Evolutionary conservation across 2,329 filamentous ascomycete genomes (phyloP).

Genomic region (Hypoxylon sp.): DNA sequence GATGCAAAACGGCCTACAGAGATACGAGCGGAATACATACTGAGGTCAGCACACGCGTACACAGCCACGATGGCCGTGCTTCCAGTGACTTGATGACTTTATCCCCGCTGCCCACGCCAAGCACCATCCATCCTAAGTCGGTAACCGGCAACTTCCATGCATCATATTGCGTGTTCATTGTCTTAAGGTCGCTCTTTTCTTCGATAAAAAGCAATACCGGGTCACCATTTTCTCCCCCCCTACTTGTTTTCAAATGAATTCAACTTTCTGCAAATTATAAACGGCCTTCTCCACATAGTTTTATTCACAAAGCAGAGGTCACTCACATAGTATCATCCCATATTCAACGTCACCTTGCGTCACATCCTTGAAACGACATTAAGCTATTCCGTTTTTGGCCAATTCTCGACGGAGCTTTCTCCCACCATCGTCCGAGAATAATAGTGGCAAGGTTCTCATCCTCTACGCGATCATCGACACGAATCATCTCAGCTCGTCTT

Average conservation of each 20-base stretch:
- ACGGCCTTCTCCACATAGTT: slow-evolving; percentile 3
- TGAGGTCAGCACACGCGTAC: slow-evolving; percentile 12
- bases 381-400: slow-evolving; percentile 33
- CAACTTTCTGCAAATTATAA: slow-evolving; percentile 9
- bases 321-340: slow-evolving; percentile 13
- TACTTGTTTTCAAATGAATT: slow-evolving; percentile 9
- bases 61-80: slow-evolving; percentile 36
- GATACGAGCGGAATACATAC: neutral
- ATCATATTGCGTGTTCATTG: slow-evolving; percentile 40
- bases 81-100: slow-evolving; percentile 8
- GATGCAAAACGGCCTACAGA: neutral
- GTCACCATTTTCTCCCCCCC: slow-evolving; percentile 11
- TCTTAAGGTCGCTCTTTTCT: slow-evolving; percentile 9
- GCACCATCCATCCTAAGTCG: slow-evolving; percentile 30
- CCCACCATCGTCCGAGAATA: slow-evolving; percentile 5
- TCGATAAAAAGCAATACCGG: slow-evolving; percentile 29
- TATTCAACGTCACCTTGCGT: slow-evolving; percentile 37
- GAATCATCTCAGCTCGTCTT: slow-evolving; percentile 10
- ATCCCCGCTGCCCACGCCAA: slow-evolving; percentile 30
- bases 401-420: slow-evolving; percentile 18
- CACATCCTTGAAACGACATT: slow-evolving; percentile 15
- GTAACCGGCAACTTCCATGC: slow-evolving; percentile 41
- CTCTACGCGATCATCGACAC: slow-evolving; percentile 20
- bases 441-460: slow-evolving; percentile 23
- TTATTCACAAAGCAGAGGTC: slow-evolving; percentile 5